These are phyloP conservation scores for Umbelopsis sp. DNA, from an alignment of 371 early-diverging fungal genomes.

Conservation along the genomic window DNA sequence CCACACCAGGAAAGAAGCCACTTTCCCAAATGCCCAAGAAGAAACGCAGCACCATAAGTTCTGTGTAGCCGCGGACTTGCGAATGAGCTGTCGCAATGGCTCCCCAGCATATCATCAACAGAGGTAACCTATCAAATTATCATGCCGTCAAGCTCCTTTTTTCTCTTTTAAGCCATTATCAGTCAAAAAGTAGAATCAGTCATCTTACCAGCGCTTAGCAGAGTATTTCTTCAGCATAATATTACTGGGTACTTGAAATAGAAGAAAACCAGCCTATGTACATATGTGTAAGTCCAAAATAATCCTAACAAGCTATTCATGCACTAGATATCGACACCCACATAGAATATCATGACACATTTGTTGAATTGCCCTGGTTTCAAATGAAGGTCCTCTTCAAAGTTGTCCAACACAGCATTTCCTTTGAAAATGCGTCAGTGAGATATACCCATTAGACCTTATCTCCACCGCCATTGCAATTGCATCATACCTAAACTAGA, in stretches of 20 bases:
- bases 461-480: neutral
- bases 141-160: neutral
- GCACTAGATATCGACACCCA: constrained; percentile 13
- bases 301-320: too few species aligned
- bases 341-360: constrained; percentile 52
- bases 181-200: neutral
- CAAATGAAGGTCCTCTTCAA: constrained; percentile 49
- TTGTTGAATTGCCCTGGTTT: constrained; percentile 53
- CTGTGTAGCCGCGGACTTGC: constrained; percentile 30
- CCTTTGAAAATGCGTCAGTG: constrained; percentile 25
- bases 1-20: constrained; percentile 52
- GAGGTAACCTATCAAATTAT: constrained; percentile 36
- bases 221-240: constrained; percentile 46
- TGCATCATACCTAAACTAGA: constrained; percentile 44
- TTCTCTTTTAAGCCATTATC: neutral
- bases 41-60: constrained; percentile 41
- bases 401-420: constrained; percentile 52
- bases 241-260: constrained; percentile 53
- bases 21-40: constrained; percentile 49
- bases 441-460: neutral
- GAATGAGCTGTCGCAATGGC: constrained; percentile 44
- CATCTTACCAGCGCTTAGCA: constrained; percentile 40
- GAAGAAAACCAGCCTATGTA: constrained; percentile 41
- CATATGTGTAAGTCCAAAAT: neutral
- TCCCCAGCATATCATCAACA: constrained; percentile 50